These are phyloP conservation scores for Grosmannia serpens DNA, from an alignment of 2,329 filamentous ascomycete species.

Conservation along the genomic window DNA sequence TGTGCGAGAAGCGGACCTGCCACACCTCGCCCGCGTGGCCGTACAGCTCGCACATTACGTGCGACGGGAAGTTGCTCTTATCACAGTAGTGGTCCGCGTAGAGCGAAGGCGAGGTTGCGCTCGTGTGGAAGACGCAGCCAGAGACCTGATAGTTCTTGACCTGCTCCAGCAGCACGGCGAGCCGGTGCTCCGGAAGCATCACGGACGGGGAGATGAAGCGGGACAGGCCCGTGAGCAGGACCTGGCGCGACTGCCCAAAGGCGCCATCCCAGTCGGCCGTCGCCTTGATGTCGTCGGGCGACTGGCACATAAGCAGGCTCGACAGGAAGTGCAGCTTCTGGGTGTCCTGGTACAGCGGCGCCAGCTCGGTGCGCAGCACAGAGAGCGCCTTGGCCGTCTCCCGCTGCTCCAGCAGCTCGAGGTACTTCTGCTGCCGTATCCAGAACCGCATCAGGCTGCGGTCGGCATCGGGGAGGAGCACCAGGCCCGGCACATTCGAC, in stretches of 20 bases:
- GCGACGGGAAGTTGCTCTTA: conserved; percentile 64
- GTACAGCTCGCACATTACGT: conserved; percentile 56
- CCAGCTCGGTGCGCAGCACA: conserved; percentile 80
- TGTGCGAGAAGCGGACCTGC: conserved; percentile 82
- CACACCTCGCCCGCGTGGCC: conserved; percentile 77
- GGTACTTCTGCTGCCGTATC: conserved; percentile 85
- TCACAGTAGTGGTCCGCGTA: conserved; percentile 86
- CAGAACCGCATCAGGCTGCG: conserved; percentile 73
- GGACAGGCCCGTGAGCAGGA: conserved; percentile 70
- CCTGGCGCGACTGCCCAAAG: conserved; percentile 58
- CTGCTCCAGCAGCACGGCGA: conserved; percentile 70
- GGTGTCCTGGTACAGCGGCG: conserved; percentile 71
- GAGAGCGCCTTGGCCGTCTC: conserved; percentile 63
- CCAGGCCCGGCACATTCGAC: conserved; percentile 38
- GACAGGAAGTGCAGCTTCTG: conserved; percentile 71
- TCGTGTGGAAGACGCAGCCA: conserved; percentile 82
- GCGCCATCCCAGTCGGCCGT: conserved; percentile 83
- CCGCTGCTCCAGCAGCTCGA: conserved; percentile 72
- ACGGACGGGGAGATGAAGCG: conserved; percentile 90
- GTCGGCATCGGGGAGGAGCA: conserved; percentile 65
- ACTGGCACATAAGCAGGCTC: conserved; percentile 79
- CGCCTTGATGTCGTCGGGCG: conserved; percentile 61
- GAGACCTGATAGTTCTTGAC: conserved; percentile 77
- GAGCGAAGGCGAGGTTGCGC: conserved; percentile 63
- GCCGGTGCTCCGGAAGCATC: conserved; percentile 88